These are phyloP conservation scores for Dovyalis caffra DNA, from an alignment of 345 rosid species.

Conservation along the genomic window DNA sequence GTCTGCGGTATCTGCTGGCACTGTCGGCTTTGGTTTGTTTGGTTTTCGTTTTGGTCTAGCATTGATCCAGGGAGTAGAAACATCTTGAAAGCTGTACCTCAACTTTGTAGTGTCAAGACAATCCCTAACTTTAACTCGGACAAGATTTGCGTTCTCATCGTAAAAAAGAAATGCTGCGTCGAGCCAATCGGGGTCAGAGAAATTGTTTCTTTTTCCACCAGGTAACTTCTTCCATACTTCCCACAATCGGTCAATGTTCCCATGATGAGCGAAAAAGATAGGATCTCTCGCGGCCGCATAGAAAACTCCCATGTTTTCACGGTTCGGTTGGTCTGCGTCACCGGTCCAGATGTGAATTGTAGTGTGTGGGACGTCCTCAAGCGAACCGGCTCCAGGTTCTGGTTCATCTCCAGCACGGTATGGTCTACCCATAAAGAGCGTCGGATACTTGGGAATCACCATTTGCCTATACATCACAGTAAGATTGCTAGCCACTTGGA, in stretches of 20 bases:
- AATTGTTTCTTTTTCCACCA: conserved; percentile 44
- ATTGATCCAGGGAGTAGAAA: conserved; percentile 49
- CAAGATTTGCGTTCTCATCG: conserved; percentile 55
- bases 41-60: conserved; percentile 11
- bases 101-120: conserved; percentile 39
- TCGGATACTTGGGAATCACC: conserved; percentile 46
- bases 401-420: conserved; percentile 56
- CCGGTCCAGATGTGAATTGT: conserved; percentile 54
- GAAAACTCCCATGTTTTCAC: conserved; percentile 63
- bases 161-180: conserved; percentile 50
- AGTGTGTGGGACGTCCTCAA: conserved; percentile 60
- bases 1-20: conserved; percentile 32
- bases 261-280: conserved; percentile 53
- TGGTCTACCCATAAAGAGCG: conserved; percentile 46
- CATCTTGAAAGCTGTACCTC: conserved; percentile 47
- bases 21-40: conserved; percentile 47
- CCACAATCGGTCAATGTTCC: conserved; percentile 68
- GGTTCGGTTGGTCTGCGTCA: conserved; percentile 42
- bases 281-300: conserved; percentile 67
- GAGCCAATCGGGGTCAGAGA: conserved; percentile 56
- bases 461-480: conserved; percentile 59
- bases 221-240: conserved; percentile 49
- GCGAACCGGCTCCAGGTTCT: conserved; percentile 48
- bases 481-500: conserved; percentile 34
- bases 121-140: conserved; percentile 55